phyloP scores from a whole-genome alignment of 2,329 filamentous ascomycete genomes.

The Fusarium nurragi region DNA sequence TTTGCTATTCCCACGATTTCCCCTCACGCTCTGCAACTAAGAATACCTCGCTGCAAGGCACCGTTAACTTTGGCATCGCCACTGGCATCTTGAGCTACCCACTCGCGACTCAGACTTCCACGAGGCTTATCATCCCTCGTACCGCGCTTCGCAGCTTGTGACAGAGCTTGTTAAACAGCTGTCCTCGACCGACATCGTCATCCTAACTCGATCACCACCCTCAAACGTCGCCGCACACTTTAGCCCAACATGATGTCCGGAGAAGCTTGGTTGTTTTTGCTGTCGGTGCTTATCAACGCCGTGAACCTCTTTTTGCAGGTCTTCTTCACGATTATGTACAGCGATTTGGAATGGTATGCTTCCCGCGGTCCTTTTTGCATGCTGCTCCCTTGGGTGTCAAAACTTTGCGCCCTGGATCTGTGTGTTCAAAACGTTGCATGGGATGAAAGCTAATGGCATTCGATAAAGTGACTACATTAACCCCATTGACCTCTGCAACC shows the following conservation, averaged over 20 bases:
- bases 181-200: slow-evolving; percentile 35
- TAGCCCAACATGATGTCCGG: slow-evolving; percentile 76
- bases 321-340: slow-evolving; percentile 99
- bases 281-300: slow-evolving; percentile 98
- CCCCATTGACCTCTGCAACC: slow-evolving; percentile 99
- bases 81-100: slow-evolving; percentile 2
- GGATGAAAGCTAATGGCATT: slow-evolving; percentile 29
- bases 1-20: slow-evolving; percentile 23
- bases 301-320: slow-evolving; percentile 99
- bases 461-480: slow-evolving; percentile 93
- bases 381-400: slow-evolving; percentile 20
- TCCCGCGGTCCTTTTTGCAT: slow-evolving; percentile 37
- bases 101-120: slow-evolving; percentile 7
- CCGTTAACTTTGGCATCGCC: neutral
- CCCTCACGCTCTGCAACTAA: slow-evolving; percentile 13
- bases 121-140: slow-evolving; percentile 31
- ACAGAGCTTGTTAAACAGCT: slow-evolving; percentile 44
- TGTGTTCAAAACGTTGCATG: slow-evolving; percentile 7
- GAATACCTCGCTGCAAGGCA: slow-evolving; percentile 26
- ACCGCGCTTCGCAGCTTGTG: slow-evolving; percentile 38
- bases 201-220: slow-evolving; percentile 17
- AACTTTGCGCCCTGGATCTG: slow-evolving; percentile 30
- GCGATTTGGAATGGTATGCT: slow-evolving; percentile 95
- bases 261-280: slow-evolving; percentile 97
- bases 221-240: slow-evolving; percentile 27